Percentiles rank a stretch among this genome's conserved stretches.
phyloP scores from a whole-genome alignment of 805 yeast genomes.

The Ogataea sp. region DNA sequence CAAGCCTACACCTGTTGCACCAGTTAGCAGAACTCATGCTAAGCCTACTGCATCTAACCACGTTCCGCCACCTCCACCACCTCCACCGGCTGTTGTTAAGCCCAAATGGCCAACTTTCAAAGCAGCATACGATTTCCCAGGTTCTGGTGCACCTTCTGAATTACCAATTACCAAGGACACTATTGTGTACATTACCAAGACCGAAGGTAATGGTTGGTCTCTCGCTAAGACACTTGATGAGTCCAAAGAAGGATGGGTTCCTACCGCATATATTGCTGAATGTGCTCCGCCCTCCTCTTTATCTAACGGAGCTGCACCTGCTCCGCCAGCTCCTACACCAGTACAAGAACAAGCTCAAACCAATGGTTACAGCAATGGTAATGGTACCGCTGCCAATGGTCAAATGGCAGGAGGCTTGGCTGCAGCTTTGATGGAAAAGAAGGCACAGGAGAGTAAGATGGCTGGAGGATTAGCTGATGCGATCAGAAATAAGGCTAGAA shows the following conservation, averaged over 20 bases:
- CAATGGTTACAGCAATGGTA: background rate
- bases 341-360: slow-evolving; percentile 10
- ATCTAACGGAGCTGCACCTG: slow-evolving; percentile 25
- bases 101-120: slow-evolving; percentile 72
- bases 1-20: slow-evolving; percentile 6
- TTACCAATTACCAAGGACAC: slow-evolving; percentile 74
- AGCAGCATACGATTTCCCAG: slow-evolving; percentile 85
- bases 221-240: slow-evolving; percentile 74
- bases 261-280: slow-evolving; percentile 78
- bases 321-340: slow-evolving; percentile 16
- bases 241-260: slow-evolving; percentile 91
- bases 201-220: slow-evolving; percentile 91
- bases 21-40: slow-evolving; percentile 1
- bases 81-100: slow-evolving; percentile 55
- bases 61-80: slow-evolving; percentile 46
- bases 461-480: slow-evolving; percentile 91
- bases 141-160: slow-evolving; percentile 76
- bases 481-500: slow-evolving; percentile 64
- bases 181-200: slow-evolving; percentile 59
- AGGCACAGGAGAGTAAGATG: slow-evolving; percentile 49
- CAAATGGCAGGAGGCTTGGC: slow-evolving; percentile 57
- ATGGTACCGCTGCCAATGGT: too few relatives aligned
- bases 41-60: slow-evolving; percentile 2
- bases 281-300: slow-evolving; percentile 39
- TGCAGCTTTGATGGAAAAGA: slow-evolving; percentile 57